Base-by-base conservation (phyloP, 305 asterid genomes). In the Fraxinus baroniana region DNA sequence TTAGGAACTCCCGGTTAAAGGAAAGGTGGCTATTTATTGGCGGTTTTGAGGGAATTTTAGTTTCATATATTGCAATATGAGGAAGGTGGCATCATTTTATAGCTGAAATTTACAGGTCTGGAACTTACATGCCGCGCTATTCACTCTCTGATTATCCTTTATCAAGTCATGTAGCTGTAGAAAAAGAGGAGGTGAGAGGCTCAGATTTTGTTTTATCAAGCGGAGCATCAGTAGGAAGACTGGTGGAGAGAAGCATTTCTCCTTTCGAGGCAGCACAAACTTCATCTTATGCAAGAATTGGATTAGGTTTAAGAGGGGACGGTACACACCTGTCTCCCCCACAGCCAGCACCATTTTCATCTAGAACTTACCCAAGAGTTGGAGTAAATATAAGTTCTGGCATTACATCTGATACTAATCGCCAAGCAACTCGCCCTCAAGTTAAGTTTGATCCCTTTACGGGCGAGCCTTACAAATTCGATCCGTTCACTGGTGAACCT, bases 401-500 rank as follows among this genome's bases (percentile, higher is more conserved):
- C 28, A 30, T 66, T 62, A 36, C 85, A 26, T 18, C 86, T 44
- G 84, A 35, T 74, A 49, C 77, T 13, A 82, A 83, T 72, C 88
- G 76, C 73, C 93, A 83, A 73, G 82, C 86, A n/a, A 8, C 91
- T 52, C 93, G 89, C 0, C 91, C 93, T 76, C 97, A 85, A 85
- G 84, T 93, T 33, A 91, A 93, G 87, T 95, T 92, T 52, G 98
- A 95, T 80, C 98, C 99, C n/a, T 95, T 83, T 75, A 95, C 98
- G 0, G 99, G 99, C 0, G 92, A 91, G 85, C 98, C 98, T 55
- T 95, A 94, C 90, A 95, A 91, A 81, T 95, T 95, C 18, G 98
- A 95, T 85, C 98, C 98, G 15, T 95, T 92, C 86, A 95, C 98
- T 1, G 98, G 98, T 0, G 98, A 95, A 84, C 97, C 95, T 4